phyloP scores from a whole-genome alignment of 2,329 filamentous ascomycete genomes.

The Fusarium sp. region DNA sequence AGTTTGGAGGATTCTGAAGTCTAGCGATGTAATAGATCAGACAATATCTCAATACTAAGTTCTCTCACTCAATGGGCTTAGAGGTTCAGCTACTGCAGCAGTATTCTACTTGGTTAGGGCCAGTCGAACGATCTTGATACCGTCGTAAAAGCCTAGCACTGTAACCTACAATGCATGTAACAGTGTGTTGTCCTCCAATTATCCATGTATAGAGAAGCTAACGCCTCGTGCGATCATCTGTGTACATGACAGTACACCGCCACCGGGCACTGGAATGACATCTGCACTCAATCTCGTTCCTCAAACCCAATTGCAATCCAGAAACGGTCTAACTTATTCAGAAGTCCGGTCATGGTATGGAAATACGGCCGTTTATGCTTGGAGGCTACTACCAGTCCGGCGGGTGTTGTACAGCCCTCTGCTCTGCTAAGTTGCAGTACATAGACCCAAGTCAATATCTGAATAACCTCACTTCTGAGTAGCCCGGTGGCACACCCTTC shows the following conservation, averaged over 20 bases:
- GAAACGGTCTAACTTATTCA: conserved; percentile 1
- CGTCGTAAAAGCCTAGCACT: background rate
- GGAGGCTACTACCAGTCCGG: background rate
- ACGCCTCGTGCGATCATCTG: background rate
- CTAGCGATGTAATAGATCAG: background rate
- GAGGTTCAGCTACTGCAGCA: background rate
- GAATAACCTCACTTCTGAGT: background rate
- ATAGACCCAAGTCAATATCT: background rate
- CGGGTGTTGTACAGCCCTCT: background rate
- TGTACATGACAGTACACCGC: background rate
- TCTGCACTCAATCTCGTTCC: conserved; percentile 5
- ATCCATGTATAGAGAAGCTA: too few species aligned
- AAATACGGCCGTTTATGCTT: background rate
- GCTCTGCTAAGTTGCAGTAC: background rate
- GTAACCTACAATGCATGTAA: background rate
- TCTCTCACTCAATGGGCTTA: background rate
- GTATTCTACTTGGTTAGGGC: background rate
- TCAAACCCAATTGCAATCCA: conserved; percentile 9
- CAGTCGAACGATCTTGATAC: background rate
- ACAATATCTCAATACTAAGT: background rate
- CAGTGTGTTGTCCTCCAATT: background rate
- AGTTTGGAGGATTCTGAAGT: background rate
- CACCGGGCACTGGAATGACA: conserved; percentile 28
- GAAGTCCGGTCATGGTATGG: background rate
- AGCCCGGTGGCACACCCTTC: conserved; percentile 7